phyloP scores from a whole-genome alignment of 202 grass and related monocot species.

The Panicum hallii region DNA sequence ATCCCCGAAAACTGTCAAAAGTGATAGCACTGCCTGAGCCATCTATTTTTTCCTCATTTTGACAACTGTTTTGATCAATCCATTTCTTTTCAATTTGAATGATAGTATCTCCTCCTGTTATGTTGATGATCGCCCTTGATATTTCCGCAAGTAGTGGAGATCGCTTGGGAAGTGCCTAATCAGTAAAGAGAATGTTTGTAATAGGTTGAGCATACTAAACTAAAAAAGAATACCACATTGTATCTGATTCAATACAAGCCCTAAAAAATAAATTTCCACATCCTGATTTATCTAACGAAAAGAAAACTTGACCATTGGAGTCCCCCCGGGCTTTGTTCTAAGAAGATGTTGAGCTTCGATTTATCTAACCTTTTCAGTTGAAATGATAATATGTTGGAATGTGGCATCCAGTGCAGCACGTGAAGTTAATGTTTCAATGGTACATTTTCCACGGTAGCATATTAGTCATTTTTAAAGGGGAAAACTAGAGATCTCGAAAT shows the following conservation, averaged over 20 bases:
- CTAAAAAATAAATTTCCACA: neutral
- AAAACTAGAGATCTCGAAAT: neutral
- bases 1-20: conserved; percentile 51
- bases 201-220: neutral
- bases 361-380: neutral
- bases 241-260: conserved; percentile 1
- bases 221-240: neutral
- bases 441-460: neutral
- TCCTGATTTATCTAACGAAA: neutral
- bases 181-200: neutral
- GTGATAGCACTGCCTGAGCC: conserved; percentile 42
- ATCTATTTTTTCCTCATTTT: conserved; percentile 23
- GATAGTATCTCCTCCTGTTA: conserved; percentile 49
- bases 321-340: no score
- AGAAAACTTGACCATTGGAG: no score
- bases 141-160: conserved; percentile 60
- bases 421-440: neutral
- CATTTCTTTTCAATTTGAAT: conserved; percentile 56
- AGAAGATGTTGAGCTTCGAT: no score
- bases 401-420: neutral
- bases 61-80: conserved; percentile 45
- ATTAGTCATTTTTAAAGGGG: neutral
- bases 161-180: conserved; percentile 63
- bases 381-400: neutral
- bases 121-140: conserved; percentile 60